Conservation (phyloP, 2,329 filamentous ascomycete species). For the Sporothrix pseudoabietina region DNA sequence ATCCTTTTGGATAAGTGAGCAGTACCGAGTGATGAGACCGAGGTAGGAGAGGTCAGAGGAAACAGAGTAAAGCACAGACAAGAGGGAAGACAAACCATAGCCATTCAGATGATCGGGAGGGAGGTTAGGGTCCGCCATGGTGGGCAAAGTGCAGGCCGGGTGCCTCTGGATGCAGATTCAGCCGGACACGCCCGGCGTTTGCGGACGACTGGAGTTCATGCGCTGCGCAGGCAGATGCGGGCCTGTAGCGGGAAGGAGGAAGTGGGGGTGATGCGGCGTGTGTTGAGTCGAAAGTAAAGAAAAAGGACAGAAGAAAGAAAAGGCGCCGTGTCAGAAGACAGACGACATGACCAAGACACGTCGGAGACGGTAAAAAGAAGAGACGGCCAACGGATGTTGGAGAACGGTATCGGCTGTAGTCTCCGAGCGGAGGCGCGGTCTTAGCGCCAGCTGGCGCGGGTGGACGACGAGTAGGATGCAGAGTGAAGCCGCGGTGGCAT, state of each 20-base stretch:
- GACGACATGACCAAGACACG: conserved; percentile 15
- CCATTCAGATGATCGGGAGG: conserved; percentile 39
- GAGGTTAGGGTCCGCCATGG: conserved; percentile 40
- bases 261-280: not conserved
- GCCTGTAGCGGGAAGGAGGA: conserved; percentile 21
- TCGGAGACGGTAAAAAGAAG: not conserved
- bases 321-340: conserved; percentile 6
- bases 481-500: conserved; percentile 16
- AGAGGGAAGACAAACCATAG: conserved; percentile 38
- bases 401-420: not conserved
- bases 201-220: conserved; percentile 20
- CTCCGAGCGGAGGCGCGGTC: conserved; percentile 2
- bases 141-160: conserved; percentile 29
- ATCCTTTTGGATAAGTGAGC: not conserved
- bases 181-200: conserved; percentile 28
- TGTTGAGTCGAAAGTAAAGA: not conserved
- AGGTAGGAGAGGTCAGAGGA: not conserved
- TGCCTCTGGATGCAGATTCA: conserved; percentile 29
- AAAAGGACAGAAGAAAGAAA: conserved; percentile 12
- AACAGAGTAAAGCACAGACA: not conserved
- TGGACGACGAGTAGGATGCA: conserved; percentile 3
- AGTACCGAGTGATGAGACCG: not conserved
- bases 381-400: not conserved
- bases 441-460: conserved; percentile 11
- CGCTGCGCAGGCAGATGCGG: conserved; percentile 11